phyloP scores from a whole-genome alignment of 1,284 basidiomycete genomes.

The Leccinum subrobustum region DNA sequence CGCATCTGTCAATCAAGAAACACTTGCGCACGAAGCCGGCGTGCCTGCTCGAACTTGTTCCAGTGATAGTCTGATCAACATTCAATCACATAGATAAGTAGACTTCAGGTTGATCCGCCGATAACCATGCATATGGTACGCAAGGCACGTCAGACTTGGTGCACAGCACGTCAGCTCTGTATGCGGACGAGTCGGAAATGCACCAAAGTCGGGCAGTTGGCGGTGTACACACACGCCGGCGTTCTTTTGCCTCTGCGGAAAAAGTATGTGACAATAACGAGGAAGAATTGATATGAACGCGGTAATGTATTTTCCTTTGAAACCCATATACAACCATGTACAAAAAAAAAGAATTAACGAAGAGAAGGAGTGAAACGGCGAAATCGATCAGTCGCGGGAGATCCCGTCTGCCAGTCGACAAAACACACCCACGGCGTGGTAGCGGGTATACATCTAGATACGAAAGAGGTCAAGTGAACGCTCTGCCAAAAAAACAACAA shows the following conservation, averaged over 20 bases:
- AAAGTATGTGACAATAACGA: not conserved
- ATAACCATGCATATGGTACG: not conserved
- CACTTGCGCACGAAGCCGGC: too few species aligned
- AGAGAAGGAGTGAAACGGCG: not conserved
- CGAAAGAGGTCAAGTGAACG: not conserved
- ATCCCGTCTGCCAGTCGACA: not conserved
- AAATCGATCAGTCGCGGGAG: not conserved
- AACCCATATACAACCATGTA: not conserved
- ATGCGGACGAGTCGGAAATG: not conserved
- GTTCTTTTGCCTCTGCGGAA: not conserved
- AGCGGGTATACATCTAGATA: slow-evolving; percentile 13
- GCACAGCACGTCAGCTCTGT: not conserved
- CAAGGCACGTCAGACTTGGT: not conserved
- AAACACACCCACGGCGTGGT: not conserved
- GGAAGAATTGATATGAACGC: not conserved
- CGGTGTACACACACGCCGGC: not conserved
- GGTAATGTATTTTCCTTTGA: slow-evolving; percentile 1
- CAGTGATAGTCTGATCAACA: too few species aligned
- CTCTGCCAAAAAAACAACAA: not conserved
- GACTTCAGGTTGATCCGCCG: not conserved
- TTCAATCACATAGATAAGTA: not conserved
- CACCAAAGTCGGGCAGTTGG: not conserved
- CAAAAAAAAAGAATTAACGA: not conserved
- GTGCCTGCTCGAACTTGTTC: too few species aligned
- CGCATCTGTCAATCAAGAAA: too few species aligned